phyloP scores from a whole-genome alignment of 768 basidiomycete genomes.

The Lactarius psammicola region DNA sequence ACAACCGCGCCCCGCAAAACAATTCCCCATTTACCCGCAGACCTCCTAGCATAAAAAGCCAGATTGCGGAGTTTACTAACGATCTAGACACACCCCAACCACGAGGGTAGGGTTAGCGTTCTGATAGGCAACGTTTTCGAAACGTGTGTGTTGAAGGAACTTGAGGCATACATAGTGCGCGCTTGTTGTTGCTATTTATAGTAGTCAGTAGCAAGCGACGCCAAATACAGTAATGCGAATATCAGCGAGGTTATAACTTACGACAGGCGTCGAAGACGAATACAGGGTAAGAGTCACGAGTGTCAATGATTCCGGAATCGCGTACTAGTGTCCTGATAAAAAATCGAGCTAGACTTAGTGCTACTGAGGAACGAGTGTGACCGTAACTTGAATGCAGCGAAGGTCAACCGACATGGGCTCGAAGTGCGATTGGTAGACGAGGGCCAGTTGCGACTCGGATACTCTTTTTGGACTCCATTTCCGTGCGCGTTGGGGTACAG shows the following conservation, averaged over 20 bases:
- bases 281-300: background rate
- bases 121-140: background rate
- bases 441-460: too few relatives aligned
- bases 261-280: background rate
- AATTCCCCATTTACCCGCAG: background rate
- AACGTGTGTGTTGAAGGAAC: background rate
- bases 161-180: too few relatives aligned
- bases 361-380: background rate
- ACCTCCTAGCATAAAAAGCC: background rate
- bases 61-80: background rate
- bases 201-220: background rate
- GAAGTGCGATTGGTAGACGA: background rate
- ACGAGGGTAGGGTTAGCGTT: background rate
- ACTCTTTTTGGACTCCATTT: too few relatives aligned
- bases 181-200: background rate
- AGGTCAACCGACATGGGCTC: background rate
- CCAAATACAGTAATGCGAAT: background rate
- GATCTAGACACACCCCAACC: background rate
- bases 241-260: background rate
- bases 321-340: background rate
- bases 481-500: too few relatives aligned
- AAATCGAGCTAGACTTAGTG: background rate
- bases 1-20: background rate
- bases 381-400: background rate
- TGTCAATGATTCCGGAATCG: background rate